Percentiles rank a stretch among this genome's conserved stretches.
phyloP scores from a whole-genome alignment of 768 basidiomycete genomes.

The Cyathus striatus region DNA sequence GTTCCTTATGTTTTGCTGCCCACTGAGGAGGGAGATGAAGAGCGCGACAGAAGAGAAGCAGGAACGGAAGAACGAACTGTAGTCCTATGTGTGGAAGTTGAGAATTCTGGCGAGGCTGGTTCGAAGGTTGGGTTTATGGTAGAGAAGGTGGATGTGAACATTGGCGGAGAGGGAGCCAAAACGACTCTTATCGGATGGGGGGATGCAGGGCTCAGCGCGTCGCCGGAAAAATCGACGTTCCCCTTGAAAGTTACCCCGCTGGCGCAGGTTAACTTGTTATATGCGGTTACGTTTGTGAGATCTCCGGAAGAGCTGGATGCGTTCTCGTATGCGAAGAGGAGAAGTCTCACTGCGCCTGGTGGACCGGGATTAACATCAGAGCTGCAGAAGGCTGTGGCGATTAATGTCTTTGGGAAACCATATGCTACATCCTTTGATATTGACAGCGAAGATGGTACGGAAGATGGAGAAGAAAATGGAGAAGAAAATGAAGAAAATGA shows the following conservation, averaged over 20 bases:
- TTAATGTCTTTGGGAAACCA: slow-evolving; percentile 75
- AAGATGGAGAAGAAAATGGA: background rate
- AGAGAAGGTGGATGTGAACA: slow-evolving; percentile 67
- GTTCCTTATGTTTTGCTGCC: slow-evolving; percentile 79
- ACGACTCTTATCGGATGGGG: slow-evolving; percentile 50
- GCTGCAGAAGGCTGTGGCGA: slow-evolving; percentile 72
- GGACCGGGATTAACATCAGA: slow-evolving; percentile 29
- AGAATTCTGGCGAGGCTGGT: slow-evolving; percentile 69
- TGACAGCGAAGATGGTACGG: too few species aligned
- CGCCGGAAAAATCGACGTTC: slow-evolving; percentile 45
- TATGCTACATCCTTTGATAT: slow-evolving; percentile 28
- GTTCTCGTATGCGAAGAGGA: slow-evolving; percentile 25
- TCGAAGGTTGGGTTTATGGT: slow-evolving; percentile 65
- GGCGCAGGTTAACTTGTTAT: slow-evolving; percentile 87
- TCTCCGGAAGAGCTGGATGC: slow-evolving; percentile 54
- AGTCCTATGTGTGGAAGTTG: slow-evolving; percentile 87
- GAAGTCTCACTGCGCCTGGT: slow-evolving; percentile 10
- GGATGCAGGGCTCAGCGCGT: slow-evolving; percentile 44
- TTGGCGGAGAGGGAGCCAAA: slow-evolving; percentile 61
- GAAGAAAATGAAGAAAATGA: background rate
- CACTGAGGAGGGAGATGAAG: slow-evolving; percentile 37
- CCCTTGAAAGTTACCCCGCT: slow-evolving; percentile 65
- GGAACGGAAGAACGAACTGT: slow-evolving; percentile 78
- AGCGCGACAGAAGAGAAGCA: slow-evolving; percentile 57
- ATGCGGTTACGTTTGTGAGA: slow-evolving; percentile 78